A percentile compares a stretch with the other conserved stretches of the same genome.
Evolutionary conservation across 1,284 basidiomycete genomes (phyloP).

Genomic region (Phlebopus sp.): DNA sequence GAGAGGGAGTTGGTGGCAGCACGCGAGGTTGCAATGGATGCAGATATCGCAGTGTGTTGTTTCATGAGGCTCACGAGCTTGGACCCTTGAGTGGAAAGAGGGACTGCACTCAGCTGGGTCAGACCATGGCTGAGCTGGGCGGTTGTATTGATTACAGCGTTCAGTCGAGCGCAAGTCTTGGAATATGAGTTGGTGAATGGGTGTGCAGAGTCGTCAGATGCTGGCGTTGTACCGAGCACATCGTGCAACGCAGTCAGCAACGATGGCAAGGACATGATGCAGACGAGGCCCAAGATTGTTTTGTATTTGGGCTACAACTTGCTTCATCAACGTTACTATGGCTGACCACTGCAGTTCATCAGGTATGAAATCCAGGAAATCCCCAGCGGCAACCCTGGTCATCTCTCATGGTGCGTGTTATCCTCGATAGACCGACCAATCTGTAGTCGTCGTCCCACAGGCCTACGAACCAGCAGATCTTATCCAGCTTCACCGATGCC

Average conservation of each 20-base stretch:
- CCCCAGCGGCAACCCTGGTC: too few relatives aligned
- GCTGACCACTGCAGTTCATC: too few relatives aligned
- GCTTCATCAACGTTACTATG: too few relatives aligned
- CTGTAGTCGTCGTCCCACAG: too few relatives aligned
- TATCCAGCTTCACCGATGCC: too few relatives aligned
- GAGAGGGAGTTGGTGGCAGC: constrained; percentile 20
- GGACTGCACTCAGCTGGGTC: constrained; percentile 44
- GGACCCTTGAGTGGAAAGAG: constrained; percentile 48
- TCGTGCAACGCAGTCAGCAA: constrained; percentile 29
- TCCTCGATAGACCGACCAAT: too few relatives aligned
- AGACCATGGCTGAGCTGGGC: constrained; percentile 53
- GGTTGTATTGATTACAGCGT: constrained; percentile 49
- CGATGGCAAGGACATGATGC: constrained; percentile 19
- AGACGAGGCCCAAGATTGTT: neutral
- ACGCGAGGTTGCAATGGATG: constrained; percentile 28
- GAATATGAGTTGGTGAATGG: constrained; percentile 49
- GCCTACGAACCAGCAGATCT: too few relatives aligned
- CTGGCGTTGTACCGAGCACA: constrained; percentile 14
- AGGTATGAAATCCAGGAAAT: too few relatives aligned
- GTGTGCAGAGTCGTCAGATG: constrained; percentile 38
- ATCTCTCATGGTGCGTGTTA: too few relatives aligned
- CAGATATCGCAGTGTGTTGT: constrained; percentile 53
- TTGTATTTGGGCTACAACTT: neutral
- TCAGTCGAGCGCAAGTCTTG: constrained; percentile 41
- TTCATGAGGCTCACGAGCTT: constrained; percentile 66